These are phyloP conservation scores for Hysterangium stoloniferum DNA, from an alignment of 768 basidiomycete species.

Conservation along the genomic window DNA sequence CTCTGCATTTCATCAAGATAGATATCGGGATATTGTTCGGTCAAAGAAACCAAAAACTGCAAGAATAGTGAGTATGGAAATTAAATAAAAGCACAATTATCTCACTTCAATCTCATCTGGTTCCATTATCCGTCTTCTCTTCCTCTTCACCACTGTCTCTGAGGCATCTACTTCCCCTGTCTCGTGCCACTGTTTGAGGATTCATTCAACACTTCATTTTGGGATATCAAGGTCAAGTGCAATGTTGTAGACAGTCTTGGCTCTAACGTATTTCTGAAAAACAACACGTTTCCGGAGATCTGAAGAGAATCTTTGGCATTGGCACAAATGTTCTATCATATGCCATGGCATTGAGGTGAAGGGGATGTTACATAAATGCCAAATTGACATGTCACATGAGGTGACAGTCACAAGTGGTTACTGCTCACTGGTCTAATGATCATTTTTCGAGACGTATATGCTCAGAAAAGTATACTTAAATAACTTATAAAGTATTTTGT, in stretches of 20 bases:
- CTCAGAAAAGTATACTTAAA: too few relatives aligned
- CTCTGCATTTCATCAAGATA: slow-evolving; percentile 18
- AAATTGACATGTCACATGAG: neutral
- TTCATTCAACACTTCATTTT: neutral
- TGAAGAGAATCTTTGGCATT: neutral
- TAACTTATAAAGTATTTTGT: too few relatives aligned
- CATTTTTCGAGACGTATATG: too few relatives aligned
- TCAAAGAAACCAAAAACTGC: slow-evolving; percentile 15
- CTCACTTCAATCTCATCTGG: neutral
- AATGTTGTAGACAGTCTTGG: neutral
- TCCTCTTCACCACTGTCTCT: neutral
- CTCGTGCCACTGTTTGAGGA: neutral
- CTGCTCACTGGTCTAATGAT: too few relatives aligned
- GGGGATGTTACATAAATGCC: neutral
- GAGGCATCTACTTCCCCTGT: neutral
- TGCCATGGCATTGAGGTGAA: neutral
- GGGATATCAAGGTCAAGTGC: neutral
- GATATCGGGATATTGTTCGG: slow-evolving; percentile 17
- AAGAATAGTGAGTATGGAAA: neutral
- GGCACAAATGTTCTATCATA: neutral
- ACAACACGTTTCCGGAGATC: neutral
- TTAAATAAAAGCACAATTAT: neutral
- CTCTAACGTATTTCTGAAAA: neutral
- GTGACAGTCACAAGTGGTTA: neutral
- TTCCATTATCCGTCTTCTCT: neutral